These are phyloP conservation scores for Fraxinus sp. DNA, from an alignment of 305 asterid genomes.

Conservation along the genomic window DNA sequence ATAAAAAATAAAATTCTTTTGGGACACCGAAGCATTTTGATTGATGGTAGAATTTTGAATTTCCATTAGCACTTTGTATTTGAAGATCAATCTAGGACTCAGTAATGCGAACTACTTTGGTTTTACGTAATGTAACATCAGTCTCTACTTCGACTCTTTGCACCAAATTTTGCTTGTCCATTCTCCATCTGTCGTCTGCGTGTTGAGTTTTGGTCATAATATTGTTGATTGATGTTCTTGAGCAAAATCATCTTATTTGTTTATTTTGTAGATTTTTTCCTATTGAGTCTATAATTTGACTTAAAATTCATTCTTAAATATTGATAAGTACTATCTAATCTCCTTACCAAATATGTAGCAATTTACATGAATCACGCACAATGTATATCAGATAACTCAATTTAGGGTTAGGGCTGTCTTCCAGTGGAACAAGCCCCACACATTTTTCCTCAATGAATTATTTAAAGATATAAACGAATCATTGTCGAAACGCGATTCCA, in stretches of 20 bases:
- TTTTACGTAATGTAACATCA: neutral
- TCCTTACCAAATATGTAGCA: no score
- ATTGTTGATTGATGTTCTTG: neutral
- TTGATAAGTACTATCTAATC: no score
- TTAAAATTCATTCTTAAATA: no score
- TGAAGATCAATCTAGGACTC: neutral
- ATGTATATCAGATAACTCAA: no score
- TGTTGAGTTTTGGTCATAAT: neutral
- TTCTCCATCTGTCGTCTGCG: neutral
- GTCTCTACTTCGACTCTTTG: neutral
- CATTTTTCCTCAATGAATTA: no score
- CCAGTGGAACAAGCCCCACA: no score
- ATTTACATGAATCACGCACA: no score
- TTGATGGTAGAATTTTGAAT: neutral
- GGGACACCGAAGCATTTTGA: neutral
- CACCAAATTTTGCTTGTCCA: neutral
- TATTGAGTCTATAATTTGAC: neutral
- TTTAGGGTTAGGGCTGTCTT: no score
- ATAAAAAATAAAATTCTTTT: neutral
- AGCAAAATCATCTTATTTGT: neutral
- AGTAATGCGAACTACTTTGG: neutral
- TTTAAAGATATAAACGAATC: no score
- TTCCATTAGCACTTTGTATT: neutral
- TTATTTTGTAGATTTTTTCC: neutral
- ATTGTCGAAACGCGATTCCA: no score